Conservation (phyloP, 1,284 basidiomycete species). For the Apiotrichum siamense region DNA sequence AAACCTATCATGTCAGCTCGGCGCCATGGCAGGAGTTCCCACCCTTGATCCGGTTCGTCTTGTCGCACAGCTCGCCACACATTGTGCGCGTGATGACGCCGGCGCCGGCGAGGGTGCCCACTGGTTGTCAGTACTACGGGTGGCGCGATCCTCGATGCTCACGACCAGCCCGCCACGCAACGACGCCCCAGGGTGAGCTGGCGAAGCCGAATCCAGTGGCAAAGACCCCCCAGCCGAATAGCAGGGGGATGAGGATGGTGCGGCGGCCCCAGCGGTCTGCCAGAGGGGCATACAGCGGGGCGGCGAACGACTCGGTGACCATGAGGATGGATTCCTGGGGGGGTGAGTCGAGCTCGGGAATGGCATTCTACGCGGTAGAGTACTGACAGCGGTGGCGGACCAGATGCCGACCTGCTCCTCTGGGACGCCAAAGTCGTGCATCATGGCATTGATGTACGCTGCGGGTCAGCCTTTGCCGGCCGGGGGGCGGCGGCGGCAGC, state of each 20-base stretch:
- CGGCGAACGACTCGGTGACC: conserved; percentile 33
- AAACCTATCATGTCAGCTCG: conserved; percentile 20
- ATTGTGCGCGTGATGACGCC: conserved; percentile 39
- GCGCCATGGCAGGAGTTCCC: background rate
- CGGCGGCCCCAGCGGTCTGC: conserved; percentile 30
- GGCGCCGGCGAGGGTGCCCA: conserved; percentile 34
- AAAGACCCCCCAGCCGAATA: conserved; percentile 19
- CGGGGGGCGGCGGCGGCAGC: too few relatives aligned
- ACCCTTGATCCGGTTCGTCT: conserved; percentile 34
- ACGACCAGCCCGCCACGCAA: conserved; percentile 25
- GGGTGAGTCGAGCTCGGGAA: background rate
- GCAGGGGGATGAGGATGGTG: conserved; percentile 27
- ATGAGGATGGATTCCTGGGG: conserved; percentile 36
- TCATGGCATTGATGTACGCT: conserved; percentile 41
- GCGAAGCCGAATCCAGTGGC: conserved; percentile 23
- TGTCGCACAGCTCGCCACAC: conserved; percentile 38
- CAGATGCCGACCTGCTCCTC: conserved; percentile 36
- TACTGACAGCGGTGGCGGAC: conserved; percentile 33
- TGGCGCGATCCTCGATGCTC: conserved; percentile 8
- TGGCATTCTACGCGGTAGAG: background rate
- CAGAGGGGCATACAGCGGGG: conserved; percentile 33
- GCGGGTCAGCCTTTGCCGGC: background rate
- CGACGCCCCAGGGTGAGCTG: conserved; percentile 13
- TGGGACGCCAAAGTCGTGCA: conserved; percentile 31
- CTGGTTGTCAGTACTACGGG: conserved; percentile 9